Evolutionary conservation across 768 basidiomycete species (phyloP).

Genomic region (Trametes punicea): DNA sequence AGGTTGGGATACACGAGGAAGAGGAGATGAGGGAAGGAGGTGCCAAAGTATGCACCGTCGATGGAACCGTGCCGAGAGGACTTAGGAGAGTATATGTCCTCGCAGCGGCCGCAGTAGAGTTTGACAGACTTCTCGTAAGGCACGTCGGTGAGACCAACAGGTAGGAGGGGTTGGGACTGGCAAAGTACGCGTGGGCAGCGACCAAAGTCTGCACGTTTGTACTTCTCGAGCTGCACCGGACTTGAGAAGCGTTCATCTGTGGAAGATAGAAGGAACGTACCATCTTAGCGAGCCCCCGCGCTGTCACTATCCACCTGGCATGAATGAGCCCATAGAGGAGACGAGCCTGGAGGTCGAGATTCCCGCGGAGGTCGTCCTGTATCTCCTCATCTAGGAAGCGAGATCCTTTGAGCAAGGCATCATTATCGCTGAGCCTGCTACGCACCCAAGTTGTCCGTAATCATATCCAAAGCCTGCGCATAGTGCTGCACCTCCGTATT

Average conservation of each 20-base stretch:
- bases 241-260: neutral
- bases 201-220: conserved; percentile 97
- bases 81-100: conserved; percentile 98
- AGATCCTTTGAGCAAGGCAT: neutral
- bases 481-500: conserved; percentile 97
- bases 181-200: conserved; percentile 97
- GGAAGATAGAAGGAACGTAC: conserved; percentile 37
- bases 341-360: conserved; percentile 90
- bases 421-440: neutral
- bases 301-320: conserved; percentile 95
- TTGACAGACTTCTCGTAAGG: conserved; percentile 99
- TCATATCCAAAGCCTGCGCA: conserved; percentile 88
- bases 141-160: conserved; percentile 95
- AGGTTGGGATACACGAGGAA: conserved; percentile 96
- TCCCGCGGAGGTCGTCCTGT: conserved; percentile 88
- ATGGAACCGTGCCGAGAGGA: conserved; percentile 95
- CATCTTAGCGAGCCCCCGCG: conserved; percentile 93
- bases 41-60: conserved; percentile 98
- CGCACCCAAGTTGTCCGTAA: conserved; percentile 92
- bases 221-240: conserved; percentile 78
- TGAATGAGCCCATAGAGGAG: conserved; percentile 95
- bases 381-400: conserved; percentile 75
- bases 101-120: conserved; percentile 96
- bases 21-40: conserved; percentile 94
- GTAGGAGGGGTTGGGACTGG: conserved; percentile 90